Conservation (phyloP, 345 rosid species). For the Brassica rapa region DNA sequence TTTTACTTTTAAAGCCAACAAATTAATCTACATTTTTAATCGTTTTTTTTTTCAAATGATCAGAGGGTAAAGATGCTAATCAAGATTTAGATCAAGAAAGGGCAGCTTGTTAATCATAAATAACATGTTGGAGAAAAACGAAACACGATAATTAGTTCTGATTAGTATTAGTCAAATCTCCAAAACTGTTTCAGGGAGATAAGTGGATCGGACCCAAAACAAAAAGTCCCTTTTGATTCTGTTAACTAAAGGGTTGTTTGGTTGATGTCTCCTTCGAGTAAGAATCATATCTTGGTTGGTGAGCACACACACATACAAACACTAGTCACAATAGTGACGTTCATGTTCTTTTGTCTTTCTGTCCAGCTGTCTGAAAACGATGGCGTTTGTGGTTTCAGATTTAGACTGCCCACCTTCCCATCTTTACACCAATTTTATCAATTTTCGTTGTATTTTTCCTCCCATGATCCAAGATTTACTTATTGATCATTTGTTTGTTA, state of each 20-base stretch:
- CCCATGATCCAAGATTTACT: slow-evolving; percentile 9
- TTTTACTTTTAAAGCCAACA: background rate
- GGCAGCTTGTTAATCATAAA: slow-evolving; percentile 11
- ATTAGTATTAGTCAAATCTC: slow-evolving; percentile 16
- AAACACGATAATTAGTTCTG: background rate
- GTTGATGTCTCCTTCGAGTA: slow-evolving; percentile 37
- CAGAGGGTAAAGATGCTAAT: slow-evolving; percentile 2
- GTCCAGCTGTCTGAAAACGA: slow-evolving; percentile 34
- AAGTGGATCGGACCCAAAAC: slow-evolving; percentile 32
- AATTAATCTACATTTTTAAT: background rate
- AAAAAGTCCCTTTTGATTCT: slow-evolving; percentile 33
- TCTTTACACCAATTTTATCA: slow-evolving; percentile 13
- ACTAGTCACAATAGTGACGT: slow-evolving; percentile 24
- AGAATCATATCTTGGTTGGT: slow-evolving; percentile 39
- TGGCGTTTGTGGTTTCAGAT: slow-evolving; percentile 33
- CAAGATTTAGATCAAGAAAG: slow-evolving; percentile 15
- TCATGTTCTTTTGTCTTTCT: background rate
- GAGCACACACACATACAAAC: slow-evolving; percentile 26
- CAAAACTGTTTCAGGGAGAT: slow-evolving; percentile 3
- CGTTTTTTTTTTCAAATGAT: background rate
- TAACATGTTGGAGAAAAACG: slow-evolving; percentile 29
- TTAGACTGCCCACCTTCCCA: slow-evolving; percentile 32
- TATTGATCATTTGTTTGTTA: background rate
- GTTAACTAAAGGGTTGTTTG: slow-evolving; percentile 29
- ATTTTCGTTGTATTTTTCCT: background rate